Evolutionary conservation across 1,139 yeast genomes (phyloP).

Genomic region (Suhomyces terraborum): DNA sequence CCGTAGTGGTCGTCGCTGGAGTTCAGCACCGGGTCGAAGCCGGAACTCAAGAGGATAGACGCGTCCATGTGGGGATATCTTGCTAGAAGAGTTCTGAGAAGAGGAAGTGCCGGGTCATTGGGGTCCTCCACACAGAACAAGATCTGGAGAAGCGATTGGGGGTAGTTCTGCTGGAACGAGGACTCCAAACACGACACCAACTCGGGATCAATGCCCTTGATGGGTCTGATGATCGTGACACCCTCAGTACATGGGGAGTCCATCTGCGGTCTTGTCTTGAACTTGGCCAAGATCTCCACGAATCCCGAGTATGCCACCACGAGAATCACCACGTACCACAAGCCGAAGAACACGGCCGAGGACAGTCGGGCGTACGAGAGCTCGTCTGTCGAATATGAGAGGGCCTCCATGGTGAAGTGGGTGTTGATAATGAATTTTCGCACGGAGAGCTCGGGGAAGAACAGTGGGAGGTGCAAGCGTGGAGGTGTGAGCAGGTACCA

Average conservation of each 20-base stretch:
- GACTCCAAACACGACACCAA: slow-evolving; percentile 67
- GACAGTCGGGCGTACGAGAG: slow-evolving; percentile 13
- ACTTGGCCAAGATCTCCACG: slow-evolving; percentile 43
- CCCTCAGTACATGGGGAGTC: slow-evolving; percentile 67
- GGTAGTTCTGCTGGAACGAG: slow-evolving; percentile 70
- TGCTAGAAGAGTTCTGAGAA: slow-evolving; percentile 51
- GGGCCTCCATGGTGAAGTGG: slow-evolving; percentile 3
- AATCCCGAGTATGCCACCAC: slow-evolving; percentile 51
- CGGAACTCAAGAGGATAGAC: slow-evolving; percentile 50
- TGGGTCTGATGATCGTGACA: slow-evolving; percentile 79
- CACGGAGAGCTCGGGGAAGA: slow-evolving; percentile 2
- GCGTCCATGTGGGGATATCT: slow-evolving; percentile 64
- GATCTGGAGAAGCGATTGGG: slow-evolving; percentile 59
- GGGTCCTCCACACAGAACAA: slow-evolving; percentile 72
- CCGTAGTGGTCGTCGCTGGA: slow-evolving; percentile 56
- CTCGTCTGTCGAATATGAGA: too few relatives aligned
- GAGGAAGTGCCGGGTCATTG: slow-evolving; percentile 64
- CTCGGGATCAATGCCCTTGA: slow-evolving; percentile 83
- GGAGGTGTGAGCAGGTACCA: too few relatives aligned
- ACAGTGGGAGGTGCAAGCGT: neutral
- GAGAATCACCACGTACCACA: slow-evolving; percentile 50
- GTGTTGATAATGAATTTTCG: slow-evolving; percentile 6
- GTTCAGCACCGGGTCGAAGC: slow-evolving; percentile 8
- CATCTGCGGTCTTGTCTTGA: slow-evolving; percentile 28
- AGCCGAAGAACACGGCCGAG: slow-evolving; percentile 24